A percentile compares a stretch with the other conserved stretches of the same genome.
phyloP scores from a whole-genome alignment of 148 eudicot genomes.

The Camellia lanceoleosa region DNA sequence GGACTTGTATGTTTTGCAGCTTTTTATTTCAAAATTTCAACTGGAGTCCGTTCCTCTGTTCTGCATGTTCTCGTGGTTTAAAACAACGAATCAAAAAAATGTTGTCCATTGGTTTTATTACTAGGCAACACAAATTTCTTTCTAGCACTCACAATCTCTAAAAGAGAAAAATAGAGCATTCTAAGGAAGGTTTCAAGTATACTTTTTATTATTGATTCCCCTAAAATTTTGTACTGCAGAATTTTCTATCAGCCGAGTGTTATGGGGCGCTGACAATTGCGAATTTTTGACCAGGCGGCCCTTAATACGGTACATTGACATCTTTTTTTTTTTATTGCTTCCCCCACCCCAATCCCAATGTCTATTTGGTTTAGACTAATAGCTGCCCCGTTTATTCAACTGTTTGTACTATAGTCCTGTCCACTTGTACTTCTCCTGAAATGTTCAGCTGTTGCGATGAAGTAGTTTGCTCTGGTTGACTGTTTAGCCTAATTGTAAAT shows the following conservation, averaged over 20 bases:
- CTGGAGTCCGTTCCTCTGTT: not conserved
- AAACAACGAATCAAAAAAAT: not conserved
- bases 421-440: not conserved
- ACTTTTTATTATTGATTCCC: not conserved
- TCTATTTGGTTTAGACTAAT: not conserved
- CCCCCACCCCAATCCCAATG: not conserved
- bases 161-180: not conserved
- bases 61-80: not conserved
- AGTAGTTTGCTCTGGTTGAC: not conserved
- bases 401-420: not conserved
- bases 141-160: not conserved
- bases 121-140: constrained; percentile 1
- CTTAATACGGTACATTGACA: constrained; percentile 31
- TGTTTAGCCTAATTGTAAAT: not conserved
- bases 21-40: not conserved
- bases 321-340: not conserved
- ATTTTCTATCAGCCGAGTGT: constrained; percentile 18
- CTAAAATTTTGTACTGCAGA: constrained; percentile 24
- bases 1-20: not conserved
- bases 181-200: not conserved
- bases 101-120: not conserved
- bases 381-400: not conserved
- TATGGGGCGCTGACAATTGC: constrained; percentile 15
- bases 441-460: not conserved
- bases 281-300: constrained; percentile 7